Conservation (phyloP, 768 basidiomycete species). For the Russula compacta region DNA sequence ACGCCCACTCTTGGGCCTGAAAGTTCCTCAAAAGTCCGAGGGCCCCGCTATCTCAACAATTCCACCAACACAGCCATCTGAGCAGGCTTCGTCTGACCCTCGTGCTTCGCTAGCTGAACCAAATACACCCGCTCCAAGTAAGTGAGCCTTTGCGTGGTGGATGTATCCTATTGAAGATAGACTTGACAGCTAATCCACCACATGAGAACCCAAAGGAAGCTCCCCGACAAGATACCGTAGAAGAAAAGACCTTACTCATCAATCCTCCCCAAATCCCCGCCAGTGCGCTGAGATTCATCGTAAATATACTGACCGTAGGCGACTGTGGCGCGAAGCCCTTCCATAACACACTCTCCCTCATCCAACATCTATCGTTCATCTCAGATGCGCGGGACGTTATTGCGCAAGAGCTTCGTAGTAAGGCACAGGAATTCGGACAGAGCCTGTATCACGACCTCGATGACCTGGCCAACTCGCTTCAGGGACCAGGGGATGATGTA, state of each 20-base stretch:
- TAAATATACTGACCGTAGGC: slow-evolving; percentile 94
- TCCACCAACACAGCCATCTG: not conserved
- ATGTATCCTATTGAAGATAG: not conserved
- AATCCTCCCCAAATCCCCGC: slow-evolving; percentile 81
- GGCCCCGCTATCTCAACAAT: not conserved
- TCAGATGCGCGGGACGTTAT: slow-evolving; percentile 85
- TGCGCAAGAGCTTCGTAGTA: slow-evolving; percentile 74
- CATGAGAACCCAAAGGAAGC: slow-evolving; percentile 22
- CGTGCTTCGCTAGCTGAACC: not conserved
- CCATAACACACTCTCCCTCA: slow-evolving; percentile 83
- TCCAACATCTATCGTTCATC: slow-evolving; percentile 85
- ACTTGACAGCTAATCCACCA: slow-evolving; percentile 18
- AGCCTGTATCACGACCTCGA: slow-evolving; percentile 67
- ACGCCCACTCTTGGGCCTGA: slow-evolving; percentile 63
- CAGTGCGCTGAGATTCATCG: slow-evolving; percentile 77
- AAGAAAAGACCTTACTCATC: slow-evolving; percentile 46
- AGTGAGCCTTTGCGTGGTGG: not conserved
- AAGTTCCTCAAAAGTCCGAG: slow-evolving; percentile 36
- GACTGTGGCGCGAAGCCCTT: slow-evolving; percentile 97
- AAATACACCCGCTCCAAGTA: slow-evolving; percentile 6
- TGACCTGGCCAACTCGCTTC: slow-evolving; percentile 58
- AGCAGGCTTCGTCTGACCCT: slow-evolving; percentile 13
- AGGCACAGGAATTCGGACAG: slow-evolving; percentile 84
- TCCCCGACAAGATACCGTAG: slow-evolving; percentile 18
- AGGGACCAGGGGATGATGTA: slow-evolving; percentile 44